A percentile compares a stretch with the other conserved stretches of the same genome.
Evolutionary conservation across 2,329 filamentous ascomycete species (phyloP).

Genomic region (Colletotrichum somersetense): DNA sequence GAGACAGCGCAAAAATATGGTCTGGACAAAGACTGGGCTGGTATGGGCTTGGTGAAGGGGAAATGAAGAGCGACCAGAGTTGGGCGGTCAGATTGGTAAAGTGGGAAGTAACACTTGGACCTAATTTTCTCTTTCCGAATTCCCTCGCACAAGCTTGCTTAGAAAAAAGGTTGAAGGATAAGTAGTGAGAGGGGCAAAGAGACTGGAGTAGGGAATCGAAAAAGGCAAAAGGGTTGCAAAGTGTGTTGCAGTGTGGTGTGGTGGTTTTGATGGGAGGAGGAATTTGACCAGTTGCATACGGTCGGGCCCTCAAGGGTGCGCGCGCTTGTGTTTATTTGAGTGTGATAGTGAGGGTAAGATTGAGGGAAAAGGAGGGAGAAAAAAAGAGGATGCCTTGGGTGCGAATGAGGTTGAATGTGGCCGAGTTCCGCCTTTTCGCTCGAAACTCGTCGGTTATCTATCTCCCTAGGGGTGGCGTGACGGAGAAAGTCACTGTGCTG

Average conservation of each 20-base stretch:
- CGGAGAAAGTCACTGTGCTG: constrained; percentile 28
- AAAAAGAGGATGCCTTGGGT: constrained; percentile 39
- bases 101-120: constrained; percentile 21
- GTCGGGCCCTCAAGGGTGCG: constrained; percentile 33
- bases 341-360: constrained; percentile 8
- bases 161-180: background rate
- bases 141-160: constrained; percentile 8
- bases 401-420: constrained; percentile 38
- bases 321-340: background rate
- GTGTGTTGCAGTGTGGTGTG: background rate
- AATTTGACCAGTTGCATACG: constrained; percentile 32
- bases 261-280: constrained; percentile 12
- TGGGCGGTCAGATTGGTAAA: constrained; percentile 24
- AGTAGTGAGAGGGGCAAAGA: background rate
- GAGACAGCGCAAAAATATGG: constrained; percentile 38
- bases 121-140: constrained; percentile 1
- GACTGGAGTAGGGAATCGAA: background rate
- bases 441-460: constrained; percentile 41
- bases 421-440: constrained; percentile 42
- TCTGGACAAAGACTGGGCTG: constrained; percentile 35
- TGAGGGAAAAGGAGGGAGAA: constrained; percentile 14
- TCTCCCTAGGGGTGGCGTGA: constrained; percentile 37
- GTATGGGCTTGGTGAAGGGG: constrained; percentile 36
- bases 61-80: constrained; percentile 40
- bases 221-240: constrained; percentile 2